Evolutionary conservation across 2,329 filamentous ascomycete species (phyloP).

Genomic region (Colletotrichum viniferum): DNA sequence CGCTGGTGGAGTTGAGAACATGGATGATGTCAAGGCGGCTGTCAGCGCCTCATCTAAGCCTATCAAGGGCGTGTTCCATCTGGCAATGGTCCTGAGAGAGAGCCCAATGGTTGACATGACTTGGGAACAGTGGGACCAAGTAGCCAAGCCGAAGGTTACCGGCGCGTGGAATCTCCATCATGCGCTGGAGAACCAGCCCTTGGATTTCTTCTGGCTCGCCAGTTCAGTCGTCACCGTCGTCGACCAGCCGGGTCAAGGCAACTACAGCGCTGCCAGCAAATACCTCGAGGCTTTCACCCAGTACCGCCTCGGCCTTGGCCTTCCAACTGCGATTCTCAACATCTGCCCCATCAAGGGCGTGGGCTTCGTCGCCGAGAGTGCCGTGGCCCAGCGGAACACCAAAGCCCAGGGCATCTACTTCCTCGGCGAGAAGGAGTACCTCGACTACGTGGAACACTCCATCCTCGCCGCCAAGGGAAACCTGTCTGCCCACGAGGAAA

Average conservation of each 20-base stretch:
- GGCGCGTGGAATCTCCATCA: neutral
- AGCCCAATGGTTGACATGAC: neutral
- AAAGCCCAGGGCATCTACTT: constrained; percentile 1
- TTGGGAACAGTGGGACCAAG: neutral
- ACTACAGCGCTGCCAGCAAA: constrained; percentile 43
- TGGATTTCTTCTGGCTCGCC: constrained; percentile 42
- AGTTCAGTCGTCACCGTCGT: constrained; percentile 38
- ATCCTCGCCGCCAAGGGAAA: neutral
- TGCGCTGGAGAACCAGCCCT: neutral
- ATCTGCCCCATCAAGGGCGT: constrained; percentile 41
- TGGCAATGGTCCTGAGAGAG: neutral
- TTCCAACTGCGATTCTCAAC: constrained; percentile 42
- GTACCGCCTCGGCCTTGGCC: constrained; percentile 35
- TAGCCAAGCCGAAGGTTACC: neutral
- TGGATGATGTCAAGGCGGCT: constrained; percentile 21
- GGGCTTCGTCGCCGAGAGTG: constrained; percentile 34
- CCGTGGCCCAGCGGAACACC: neutral
- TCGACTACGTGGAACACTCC: neutral
- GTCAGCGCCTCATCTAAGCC: constrained; percentile 24
- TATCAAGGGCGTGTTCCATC: constrained; percentile 35
- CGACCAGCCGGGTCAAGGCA: constrained; percentile 40
- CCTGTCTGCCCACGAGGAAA: neutral
- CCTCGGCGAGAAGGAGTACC: neutral
- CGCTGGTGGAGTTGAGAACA: neutral
- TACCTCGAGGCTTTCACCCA: constrained; percentile 43